Evolutionary conservation across 441 rosid genomes (phyloP), one percentile per base, ranked within the genome.

Genomic region (Euphorbia schlechtendalii): DNA sequence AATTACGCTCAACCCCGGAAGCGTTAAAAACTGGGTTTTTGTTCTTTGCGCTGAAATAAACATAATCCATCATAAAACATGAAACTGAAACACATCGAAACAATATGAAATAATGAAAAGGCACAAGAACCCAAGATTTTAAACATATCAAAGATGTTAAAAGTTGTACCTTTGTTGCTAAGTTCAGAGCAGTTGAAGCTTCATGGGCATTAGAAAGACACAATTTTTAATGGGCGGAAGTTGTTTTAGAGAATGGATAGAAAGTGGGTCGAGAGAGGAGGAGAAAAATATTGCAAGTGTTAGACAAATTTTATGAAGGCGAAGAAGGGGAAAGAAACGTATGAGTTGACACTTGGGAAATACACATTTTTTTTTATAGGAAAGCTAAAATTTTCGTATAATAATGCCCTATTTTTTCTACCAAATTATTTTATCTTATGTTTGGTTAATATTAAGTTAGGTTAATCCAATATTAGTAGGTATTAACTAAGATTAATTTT

Each of bases 21-120:
- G 56, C 69, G 76, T 43, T 68, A 55, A 74, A 71, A 4, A 51
- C 78, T 69, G 76, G 77, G 76, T 56, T 71, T 18, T 76, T 73
- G 67, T n/a, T 69, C 62, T 57, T 60, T 72, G 72, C 54, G 69
- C 68, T 51, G 61, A 74, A 79, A 79, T 77, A 70, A 12, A 63
- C 69, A 69, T 18, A 48, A 48, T 64, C 56, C 59, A 69, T 70
- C 56, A 68, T 22, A n/a, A 77, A 51, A 52, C 67, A 61, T 63
- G 14, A 59, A 15, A 54, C 60, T 55, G 53, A 66, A 73, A 69
- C 45, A 71, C 63, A 61, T 41, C 63, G 60, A 61, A 49, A 54
- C 25, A 32, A 49, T 48, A 58, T 69, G 9, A 25, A 56, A 36
- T 36, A 9, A n/a, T n/a, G n/a, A 56, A 34, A 32, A 62, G 70